A percentile compares a stretch with the other conserved stretches of the same genome.
Conservation (phyloP, 306 rosid species). For the Vicia faba region DNA sequence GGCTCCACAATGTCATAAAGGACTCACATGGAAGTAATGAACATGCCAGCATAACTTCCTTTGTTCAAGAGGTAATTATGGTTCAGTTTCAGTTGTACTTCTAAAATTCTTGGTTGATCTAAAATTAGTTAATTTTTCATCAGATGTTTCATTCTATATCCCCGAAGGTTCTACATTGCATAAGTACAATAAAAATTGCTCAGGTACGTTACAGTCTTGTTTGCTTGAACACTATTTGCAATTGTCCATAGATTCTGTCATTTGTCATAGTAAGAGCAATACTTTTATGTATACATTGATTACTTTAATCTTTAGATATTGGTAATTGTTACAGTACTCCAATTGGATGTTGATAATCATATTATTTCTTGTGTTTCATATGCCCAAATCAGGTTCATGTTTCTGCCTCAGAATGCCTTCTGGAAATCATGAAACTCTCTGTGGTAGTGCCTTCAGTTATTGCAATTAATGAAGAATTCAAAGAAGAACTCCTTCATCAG, state of each 20-base stretch:
- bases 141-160: constrained; percentile 71
- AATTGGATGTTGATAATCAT: constrained; percentile 2
- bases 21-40: constrained; percentile 46
- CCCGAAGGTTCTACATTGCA: constrained; percentile 68
- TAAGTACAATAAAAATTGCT: constrained; percentile 78
- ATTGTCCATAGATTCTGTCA: not conserved
- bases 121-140: constrained; percentile 16
- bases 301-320: not conserved
- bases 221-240: constrained; percentile 18
- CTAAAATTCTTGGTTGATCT: constrained; percentile 34
- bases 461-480: constrained; percentile 42
- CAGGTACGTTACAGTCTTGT: constrained; percentile 61
- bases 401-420: constrained; percentile 77
- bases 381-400: constrained; percentile 71
- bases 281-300: not conserved
- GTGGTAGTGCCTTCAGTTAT: constrained; percentile 41
- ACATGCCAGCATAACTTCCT: constrained; percentile 49
- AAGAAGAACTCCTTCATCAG: constrained; percentile 64
- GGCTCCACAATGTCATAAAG: constrained; percentile 49
- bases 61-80: constrained; percentile 66
- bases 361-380: constrained; percentile 20
- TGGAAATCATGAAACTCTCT: constrained; percentile 59
- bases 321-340: constrained; percentile 5
- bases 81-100: constrained; percentile 37
- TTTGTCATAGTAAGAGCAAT: not conserved